Evolutionary conservation across 2,329 filamentous ascomycete genomes (phyloP), one percentile per base, ranked within the genome.

Genomic region (Didymella glomerata): DNA sequence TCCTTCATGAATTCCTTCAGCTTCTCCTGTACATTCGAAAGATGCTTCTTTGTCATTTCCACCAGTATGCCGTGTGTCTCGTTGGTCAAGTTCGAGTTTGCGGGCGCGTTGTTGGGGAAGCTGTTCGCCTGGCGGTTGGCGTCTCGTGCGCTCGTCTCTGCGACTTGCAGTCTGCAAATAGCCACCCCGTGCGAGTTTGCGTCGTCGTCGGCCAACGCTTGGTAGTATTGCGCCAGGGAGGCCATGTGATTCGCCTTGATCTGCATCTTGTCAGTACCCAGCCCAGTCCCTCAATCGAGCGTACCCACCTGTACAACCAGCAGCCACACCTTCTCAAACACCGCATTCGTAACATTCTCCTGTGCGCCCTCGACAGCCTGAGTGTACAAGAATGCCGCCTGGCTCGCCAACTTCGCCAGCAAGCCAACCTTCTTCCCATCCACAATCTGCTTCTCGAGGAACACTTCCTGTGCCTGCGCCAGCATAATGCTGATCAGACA

Each of bases 271-370:
- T 58, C 45, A 58, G 8, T 36, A 46, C 2, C 14, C 28, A 24
- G 24, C 16, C 27, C 0, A 16, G 3, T 20, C 2, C 2, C 30
- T 53, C 18, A 4, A 28, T 10, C 8, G 9, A 10, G 25, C 3
- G 25, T 20, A 73, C 83, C 57, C 83, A 91, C 89, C 83, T 94
- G 91, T 50, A 89, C 86, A 71, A 98, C 86, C 64, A 91, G 81
- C 63, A 95, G 80, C 95, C 95, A 99, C 8, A 94, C 89, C 72
- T 96, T 95, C 77, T 98, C 95, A 71, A 99, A 98, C 5, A 97
- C 88, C 22, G 89, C 92, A 74, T 90, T 96, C 60, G 88, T 89
- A 25, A 96, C 93, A 73, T 97, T 97, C 55, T 97, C 93, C 73
- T 97, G 93, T 11, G 93, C 89, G 8, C 93, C 94, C 73, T 99